phyloP scores from a whole-genome alignment of 495 filamentous ascomycete species.

The Podospora pseudoanserina region DNA sequence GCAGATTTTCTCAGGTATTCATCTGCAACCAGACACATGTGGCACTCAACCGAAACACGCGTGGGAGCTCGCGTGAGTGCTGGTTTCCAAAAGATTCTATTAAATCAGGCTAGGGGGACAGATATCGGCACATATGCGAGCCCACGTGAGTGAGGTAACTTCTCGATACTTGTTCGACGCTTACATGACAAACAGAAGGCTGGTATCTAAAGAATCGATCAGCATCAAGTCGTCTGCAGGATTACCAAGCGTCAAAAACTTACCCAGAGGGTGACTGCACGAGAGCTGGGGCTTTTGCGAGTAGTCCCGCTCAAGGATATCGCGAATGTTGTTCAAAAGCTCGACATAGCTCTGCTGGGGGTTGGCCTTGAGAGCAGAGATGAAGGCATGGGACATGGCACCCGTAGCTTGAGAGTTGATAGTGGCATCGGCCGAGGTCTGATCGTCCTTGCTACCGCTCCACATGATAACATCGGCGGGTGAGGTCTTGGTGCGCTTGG shows the following conservation, averaged over 20 bases:
- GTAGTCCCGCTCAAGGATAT: slow-evolving; percentile 82
- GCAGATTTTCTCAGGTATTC: not conserved
- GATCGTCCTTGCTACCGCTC: slow-evolving; percentile 91
- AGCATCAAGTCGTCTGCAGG: slow-evolving; percentile 1
- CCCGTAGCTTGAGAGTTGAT: slow-evolving; percentile 82
- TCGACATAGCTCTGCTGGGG: slow-evolving; percentile 95
- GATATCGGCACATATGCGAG: not conserved
- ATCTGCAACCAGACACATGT: not conserved
- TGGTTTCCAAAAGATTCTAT: not conserved
- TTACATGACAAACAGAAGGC: slow-evolving; percentile 49
- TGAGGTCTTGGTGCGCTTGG: slow-evolving; percentile 84
- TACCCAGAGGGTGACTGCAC: slow-evolving; percentile 93
- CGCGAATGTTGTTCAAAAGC: slow-evolving; percentile 88
- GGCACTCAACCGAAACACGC: not conserved
- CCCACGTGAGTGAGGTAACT: too few relatives aligned
- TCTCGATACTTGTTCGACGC: not conserved
- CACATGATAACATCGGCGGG: slow-evolving; percentile 98
- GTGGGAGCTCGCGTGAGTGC: not conserved
- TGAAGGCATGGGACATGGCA: slow-evolving; percentile 97
- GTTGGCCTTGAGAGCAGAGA: slow-evolving; percentile 83
- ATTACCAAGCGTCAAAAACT: slow-evolving; percentile 27
- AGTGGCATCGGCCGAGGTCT: slow-evolving; percentile 76
- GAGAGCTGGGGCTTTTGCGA: slow-evolving; percentile 95
- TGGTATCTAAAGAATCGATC: slow-evolving; percentile 33
- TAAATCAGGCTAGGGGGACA: not conserved